Base-by-base conservation (phyloP, 1,284 basidiomycete species). In the Takashimella koratensis region DNA sequence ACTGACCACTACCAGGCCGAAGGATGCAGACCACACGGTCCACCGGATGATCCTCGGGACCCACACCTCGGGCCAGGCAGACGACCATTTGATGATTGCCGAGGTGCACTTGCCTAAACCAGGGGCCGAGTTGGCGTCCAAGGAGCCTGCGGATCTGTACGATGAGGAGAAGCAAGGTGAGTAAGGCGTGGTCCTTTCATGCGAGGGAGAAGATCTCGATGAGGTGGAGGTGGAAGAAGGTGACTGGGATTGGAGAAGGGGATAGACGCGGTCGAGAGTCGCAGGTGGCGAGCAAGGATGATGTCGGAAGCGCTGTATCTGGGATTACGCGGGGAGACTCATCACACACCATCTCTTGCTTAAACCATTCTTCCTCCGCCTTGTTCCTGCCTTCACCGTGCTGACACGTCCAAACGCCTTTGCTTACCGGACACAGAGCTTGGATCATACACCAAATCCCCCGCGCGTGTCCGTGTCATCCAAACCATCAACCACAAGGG, bases 31-130 rank as follows among this genome's bases (percentile, higher is more conserved):
- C 24, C 96, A 95, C 78, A 90, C 90, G 8, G 83, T 86, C 40
- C 95, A 98, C 74, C 87, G 95, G 30, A 82, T 99, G 44, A 85
- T 99, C 22, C 84, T 98, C 26, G 96, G 95, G 45, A 99, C 96
- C 0, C 95, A 99, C 78, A 98, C 96, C 2, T 98, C 94, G 5
- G 89, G 88, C 4, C 90, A 95, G 76, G 86, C 90, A 12, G 88
- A 90, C 71, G 95, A 99, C 77, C 90, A 96, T 77, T 84, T 98
- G 40, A 92, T 97, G 78, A 97, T 99, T 62, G 95, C 94, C 23
- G 86, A 87, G 45, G 90, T 98, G 8, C 87, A 94, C 59, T 85
- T 98, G 51, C 96, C 96, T 12, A 92, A 90, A 74, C 84, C 84
- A 60, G 66, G 65, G 0, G 46, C 56, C 22, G 69, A 71, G 22